These are phyloP conservation scores for Nevesoporus exiguus DNA, from an alignment of 768 basidiomycete genomes.

Conservation along the genomic window DNA sequence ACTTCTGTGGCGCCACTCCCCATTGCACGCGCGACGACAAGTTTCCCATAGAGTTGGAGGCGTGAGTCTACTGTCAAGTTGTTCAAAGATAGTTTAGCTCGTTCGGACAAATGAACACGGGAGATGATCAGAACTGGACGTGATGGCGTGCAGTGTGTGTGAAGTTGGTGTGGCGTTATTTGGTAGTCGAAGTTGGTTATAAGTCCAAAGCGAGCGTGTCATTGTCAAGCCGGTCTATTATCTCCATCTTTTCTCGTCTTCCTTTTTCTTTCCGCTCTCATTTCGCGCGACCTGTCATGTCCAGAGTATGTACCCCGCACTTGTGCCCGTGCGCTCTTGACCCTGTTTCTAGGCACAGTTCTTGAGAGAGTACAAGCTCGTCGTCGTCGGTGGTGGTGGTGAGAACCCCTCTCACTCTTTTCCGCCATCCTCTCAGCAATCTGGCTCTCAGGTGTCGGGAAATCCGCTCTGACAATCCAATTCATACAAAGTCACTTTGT, in stretches of 20 bases:
- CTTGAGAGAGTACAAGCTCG: conserved; percentile 96
- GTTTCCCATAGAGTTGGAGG: too few species aligned
- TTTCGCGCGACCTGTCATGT: conserved; percentile 21
- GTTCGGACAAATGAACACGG: too few species aligned
- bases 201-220: conserved; percentile 11
- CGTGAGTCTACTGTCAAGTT: too few species aligned
- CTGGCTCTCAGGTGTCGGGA: conserved; percentile 43
- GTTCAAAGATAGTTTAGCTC: too few species aligned
- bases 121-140: background rate
- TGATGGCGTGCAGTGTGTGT: conserved; percentile 1
- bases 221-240: conserved; percentile 2
- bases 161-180: conserved; percentile 25
- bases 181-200: conserved; percentile 15
- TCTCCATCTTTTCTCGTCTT: conserved; percentile 10
- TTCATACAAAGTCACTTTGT: conserved; percentile 97
- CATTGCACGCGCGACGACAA: too few species aligned
- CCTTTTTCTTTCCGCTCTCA: background rate
- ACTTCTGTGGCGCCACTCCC: too few species aligned
- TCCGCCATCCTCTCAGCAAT: background rate
- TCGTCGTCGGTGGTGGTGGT: conserved; percentile 98
- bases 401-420: conserved; percentile 32
- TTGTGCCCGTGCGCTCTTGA: background rate
- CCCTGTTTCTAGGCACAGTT: conserved; percentile 63
- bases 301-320: conserved; percentile 22
- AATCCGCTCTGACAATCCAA: conserved; percentile 95